Conservation (phyloP, 1,139 yeast genomes). For the Blastobotrys arbuscula region DNA sequence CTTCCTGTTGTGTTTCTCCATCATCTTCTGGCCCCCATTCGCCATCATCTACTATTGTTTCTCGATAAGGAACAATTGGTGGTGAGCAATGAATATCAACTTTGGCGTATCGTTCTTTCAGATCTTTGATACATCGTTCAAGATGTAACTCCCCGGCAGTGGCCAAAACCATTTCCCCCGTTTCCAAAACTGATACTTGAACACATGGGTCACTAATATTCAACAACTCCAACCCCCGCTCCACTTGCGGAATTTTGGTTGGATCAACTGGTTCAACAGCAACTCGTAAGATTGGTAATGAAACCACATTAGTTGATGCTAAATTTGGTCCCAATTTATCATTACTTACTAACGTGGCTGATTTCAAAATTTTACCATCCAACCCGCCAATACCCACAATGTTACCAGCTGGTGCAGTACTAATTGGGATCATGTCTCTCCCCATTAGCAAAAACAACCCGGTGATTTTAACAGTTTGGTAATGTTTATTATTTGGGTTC, state of each 20-base stretch:
- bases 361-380: conserved; percentile 74
- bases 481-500: conserved; percentile 43
- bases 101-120: conserved; percentile 87
- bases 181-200: conserved; percentile 75
- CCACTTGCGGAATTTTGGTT: conserved; percentile 66
- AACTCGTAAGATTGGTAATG: conserved; percentile 87
- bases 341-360: conserved; percentile 66
- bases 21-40: conserved; percentile 18
- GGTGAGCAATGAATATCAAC: conserved; percentile 81
- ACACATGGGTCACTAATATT: conserved; percentile 93
- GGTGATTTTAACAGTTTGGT: conserved; percentile 47
- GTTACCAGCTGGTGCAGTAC: conserved; percentile 88
- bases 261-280: conserved; percentile 94
- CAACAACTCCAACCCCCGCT: conserved; percentile 68
- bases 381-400: conserved; percentile 93
- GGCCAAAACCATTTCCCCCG: conserved; percentile 85
- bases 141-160: conserved; percentile 96
- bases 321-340: conserved; percentile 50
- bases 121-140: conserved; percentile 84
- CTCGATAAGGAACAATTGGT: conserved; percentile 93
- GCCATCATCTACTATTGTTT: conserved; percentile 52
- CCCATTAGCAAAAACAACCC: conserved; percentile 89
- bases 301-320: conserved; percentile 55
- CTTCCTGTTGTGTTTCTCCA: conserved; percentile 14
- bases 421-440: conserved; percentile 70